Percentiles rank a stretch among this genome's conserved stretches.
phyloP scores from a whole-genome alignment of 257 asterid genomes.

The Solanum acaule region DNA sequence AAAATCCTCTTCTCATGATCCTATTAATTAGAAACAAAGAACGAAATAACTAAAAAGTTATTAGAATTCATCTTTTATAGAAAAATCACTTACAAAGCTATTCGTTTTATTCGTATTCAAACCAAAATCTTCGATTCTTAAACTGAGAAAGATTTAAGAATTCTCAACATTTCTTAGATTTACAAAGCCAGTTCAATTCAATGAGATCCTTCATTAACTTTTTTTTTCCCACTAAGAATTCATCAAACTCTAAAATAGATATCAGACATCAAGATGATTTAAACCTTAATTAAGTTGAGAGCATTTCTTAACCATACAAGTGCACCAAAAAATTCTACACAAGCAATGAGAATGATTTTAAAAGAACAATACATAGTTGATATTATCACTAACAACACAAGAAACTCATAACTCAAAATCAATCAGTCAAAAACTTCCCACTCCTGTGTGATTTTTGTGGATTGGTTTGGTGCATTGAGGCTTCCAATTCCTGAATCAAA shows the following conservation, averaged over 20 bases:
- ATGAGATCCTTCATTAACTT: background rate
- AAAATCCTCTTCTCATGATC: background rate
- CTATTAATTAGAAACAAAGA: background rate
- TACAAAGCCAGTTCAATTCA: background rate
- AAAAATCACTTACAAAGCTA: background rate
- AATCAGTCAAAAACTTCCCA: constrained; percentile 8
- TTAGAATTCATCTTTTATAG: background rate
- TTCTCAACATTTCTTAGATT: background rate
- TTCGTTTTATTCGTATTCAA: background rate
- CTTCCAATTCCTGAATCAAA: constrained; percentile 16
- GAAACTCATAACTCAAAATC: background rate
- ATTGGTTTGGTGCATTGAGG: constrained; percentile 4
- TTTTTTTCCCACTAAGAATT: background rate
- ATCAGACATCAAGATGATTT: background rate
- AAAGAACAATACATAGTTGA: background rate
- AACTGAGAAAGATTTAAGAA: background rate
- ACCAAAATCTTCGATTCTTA: background rate
- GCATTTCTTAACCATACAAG: background rate
- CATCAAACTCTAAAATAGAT: background rate
- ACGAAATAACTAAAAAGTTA: background rate
- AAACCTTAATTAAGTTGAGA: background rate
- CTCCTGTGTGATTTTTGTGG: constrained; percentile 4
- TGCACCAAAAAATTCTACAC: background rate
- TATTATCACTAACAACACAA: background rate
- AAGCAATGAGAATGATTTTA: background rate